These are phyloP conservation scores for Amesomyces nigricolor DNA, from an alignment of 2,329 filamentous ascomycete species.

Conservation along the genomic window DNA sequence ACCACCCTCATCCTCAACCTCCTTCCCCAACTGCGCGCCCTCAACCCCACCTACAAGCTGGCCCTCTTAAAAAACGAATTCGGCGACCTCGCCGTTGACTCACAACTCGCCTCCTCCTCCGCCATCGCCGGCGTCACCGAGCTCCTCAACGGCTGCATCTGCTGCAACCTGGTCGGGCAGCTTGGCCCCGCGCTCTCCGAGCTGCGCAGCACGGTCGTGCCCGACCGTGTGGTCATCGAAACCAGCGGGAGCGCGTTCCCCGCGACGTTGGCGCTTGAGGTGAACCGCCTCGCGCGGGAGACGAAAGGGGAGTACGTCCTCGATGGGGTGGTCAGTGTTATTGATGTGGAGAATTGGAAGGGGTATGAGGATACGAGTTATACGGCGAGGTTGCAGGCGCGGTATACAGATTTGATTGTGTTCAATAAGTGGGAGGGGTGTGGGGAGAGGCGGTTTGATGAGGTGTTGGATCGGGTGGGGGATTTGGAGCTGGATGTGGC, in stretches of 20 bases:
- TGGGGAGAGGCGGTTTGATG: conserved; percentile 67
- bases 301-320: conserved; percentile 63
- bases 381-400: conserved; percentile 81
- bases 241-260: conserved; percentile 85
- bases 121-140: conserved; percentile 88
- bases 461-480: conserved; percentile 70
- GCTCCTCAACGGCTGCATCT: conserved; percentile 94
- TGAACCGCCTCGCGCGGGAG: conserved; percentile 71
- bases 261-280: conserved; percentile 83
- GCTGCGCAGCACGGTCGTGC: conserved; percentile 53
- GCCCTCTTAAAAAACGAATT: conserved; percentile 98
- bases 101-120: conserved; percentile 74
- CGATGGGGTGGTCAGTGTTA: conserved; percentile 82
- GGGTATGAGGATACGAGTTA: conserved; percentile 89
- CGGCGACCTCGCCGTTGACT: conserved; percentile 89
- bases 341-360: conserved; percentile 92
- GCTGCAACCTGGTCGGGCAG: conserved; percentile 95
- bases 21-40: conserved; percentile 76
- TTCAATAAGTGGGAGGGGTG: conserved; percentile 89
- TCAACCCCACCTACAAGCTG: conserved; percentile 71
- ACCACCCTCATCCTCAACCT: conserved; percentile 94
- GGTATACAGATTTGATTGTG: conserved; percentile 84
- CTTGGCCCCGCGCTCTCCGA: conserved; percentile 74
- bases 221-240: conserved; percentile 89
- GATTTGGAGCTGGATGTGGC: conserved; percentile 76